Evolutionary conservation across 257 asterid genomes (phyloP).

Genomic region (Scutellaria galericulata): DNA sequence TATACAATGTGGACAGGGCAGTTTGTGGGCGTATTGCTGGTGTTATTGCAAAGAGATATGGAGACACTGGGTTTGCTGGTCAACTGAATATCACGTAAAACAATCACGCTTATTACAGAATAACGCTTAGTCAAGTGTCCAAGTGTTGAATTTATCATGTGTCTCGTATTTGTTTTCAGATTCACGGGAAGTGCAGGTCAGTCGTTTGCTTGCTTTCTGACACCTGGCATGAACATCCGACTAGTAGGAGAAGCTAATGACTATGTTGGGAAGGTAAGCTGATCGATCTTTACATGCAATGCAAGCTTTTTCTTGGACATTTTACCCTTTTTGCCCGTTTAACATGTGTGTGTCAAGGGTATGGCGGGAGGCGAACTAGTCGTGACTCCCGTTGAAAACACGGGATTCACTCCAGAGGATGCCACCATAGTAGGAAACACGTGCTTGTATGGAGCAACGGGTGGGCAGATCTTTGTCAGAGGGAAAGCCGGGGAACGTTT

Average conservation of each 20-base stretch:
- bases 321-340: conserved; percentile 23
- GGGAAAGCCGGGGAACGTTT: conserved; percentile 98
- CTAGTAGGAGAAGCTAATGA: conserved; percentile 95
- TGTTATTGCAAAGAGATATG: conserved; percentile 90
- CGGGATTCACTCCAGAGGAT: conserved; percentile 89
- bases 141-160: conserved; percentile 20
- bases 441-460: conserved; percentile 97
- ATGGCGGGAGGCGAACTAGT: conserved; percentile 98
- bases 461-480: conserved; percentile 84
- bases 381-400: conserved; percentile 73
- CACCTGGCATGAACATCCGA: conserved; percentile 98
- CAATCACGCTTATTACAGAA: neutral
- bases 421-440: conserved; percentile 96
- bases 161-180: conserved; percentile 50
- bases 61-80: conserved; percentile 98
- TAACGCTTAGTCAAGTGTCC: neutral
- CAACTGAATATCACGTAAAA: conserved; percentile 83
- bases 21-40: conserved; percentile 99
- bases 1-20: conserved; percentile 96
- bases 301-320: neutral
- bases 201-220: conserved; percentile 90
- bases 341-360: conserved; percentile 59
- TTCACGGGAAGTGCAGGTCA: conserved; percentile 98
- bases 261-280: conserved; percentile 88
- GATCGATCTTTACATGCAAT: conserved; percentile 1